A percentile compares a stretch with the other conserved stretches of the same genome.
phyloP scores from a whole-genome alignment of 192 early-diverging fungal species.

The Coemansia sp. region DNA sequence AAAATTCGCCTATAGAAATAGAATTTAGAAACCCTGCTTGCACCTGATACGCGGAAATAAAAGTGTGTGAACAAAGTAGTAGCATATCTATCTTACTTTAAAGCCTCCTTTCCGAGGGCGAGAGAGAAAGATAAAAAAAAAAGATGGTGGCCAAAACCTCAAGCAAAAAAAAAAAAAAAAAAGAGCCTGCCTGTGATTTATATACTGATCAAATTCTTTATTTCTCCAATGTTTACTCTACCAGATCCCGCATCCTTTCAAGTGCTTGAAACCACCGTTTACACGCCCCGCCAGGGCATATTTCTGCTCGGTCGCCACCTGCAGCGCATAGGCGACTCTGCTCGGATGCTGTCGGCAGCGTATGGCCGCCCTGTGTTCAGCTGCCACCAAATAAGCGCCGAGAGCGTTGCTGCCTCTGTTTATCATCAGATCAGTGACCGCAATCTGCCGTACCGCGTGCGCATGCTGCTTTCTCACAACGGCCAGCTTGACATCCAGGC shows the following conservation, averaged over 20 bases:
- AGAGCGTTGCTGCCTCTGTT: not conserved
- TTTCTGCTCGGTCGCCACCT: constrained; percentile 26
- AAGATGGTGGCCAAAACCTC: too few species aligned
- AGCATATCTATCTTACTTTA: too few species aligned
- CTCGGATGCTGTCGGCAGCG: constrained; percentile 1
- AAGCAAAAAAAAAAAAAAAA: too few species aligned
- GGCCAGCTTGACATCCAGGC: constrained; percentile 29
- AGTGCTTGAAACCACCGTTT: constrained; percentile 39
- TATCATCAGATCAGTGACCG: not conserved
- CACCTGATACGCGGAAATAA: too few species aligned
- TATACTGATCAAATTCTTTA: not conserved
- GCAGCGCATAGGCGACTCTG: constrained; percentile 29
- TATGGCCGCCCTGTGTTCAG: constrained; percentile 11
- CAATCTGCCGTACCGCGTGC: constrained; percentile 14
- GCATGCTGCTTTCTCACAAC: constrained; percentile 17
- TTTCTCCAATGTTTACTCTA: not conserved
- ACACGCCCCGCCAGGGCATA: constrained; percentile 11
- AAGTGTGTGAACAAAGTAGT: too few species aligned
- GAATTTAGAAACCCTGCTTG: too few species aligned
- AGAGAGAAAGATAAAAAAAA: too few species aligned
- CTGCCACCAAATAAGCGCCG: not conserved
- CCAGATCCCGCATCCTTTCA: constrained; percentile 24
- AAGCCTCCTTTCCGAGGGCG: too few species aligned
- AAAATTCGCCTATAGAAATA: too few species aligned
- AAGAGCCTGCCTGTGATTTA: too few species aligned